Base-by-base conservation (phyloP, 129 eudicot species). In the Calendula officinalis region DNA sequence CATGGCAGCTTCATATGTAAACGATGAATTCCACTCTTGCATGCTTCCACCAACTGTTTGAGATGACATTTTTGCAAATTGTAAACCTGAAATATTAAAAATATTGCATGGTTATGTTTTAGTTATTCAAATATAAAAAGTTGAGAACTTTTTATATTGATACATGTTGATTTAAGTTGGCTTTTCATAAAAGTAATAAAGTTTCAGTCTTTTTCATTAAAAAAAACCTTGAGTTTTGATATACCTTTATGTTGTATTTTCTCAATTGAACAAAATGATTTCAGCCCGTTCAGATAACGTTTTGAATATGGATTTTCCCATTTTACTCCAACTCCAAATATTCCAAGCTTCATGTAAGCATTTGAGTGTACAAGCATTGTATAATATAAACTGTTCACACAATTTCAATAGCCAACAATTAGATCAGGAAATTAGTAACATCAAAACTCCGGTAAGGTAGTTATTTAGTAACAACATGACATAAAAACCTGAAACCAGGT, bases 1-100 rank as follows among this genome's bases (percentile, higher is more conserved):
- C 98, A 91, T 91, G 61, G 98, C 90, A 50, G 71, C 67, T 47
- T 87, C 98, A 77, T 91, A 91, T 41, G 90, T 44, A 47, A 67
- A 62, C 60, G 83, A 70, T 72, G 58, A 70, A 68, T 48, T 64
- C 35, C 56, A 70, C 42, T 75, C 72, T 56, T 73, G 60, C 45
- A 55, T 49, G 52, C 56, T 56, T 63, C 78, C 80, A 37, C 43
- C 69, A 17, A 60, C 35, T 44, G 76, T 56, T 72, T 80, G 55
- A 53, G 86, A 72, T 69, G 89, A 86, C 70, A 75, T 68, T 64
- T 66, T 79, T 65, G 80, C 77, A 67, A 50, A 66, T 51, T 54
- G 66, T 51, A 47, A 64, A 42, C 83, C 95, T 84, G 72, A 14
- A 77, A 72, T 53, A 60, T 55, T 48, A 7, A 42, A 42, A 41